Evolutionary conservation across 1,284 basidiomycete species (phyloP), one percentile per base, ranked within the genome.

Genomic region (Acaromyces ingoldii): DNA sequence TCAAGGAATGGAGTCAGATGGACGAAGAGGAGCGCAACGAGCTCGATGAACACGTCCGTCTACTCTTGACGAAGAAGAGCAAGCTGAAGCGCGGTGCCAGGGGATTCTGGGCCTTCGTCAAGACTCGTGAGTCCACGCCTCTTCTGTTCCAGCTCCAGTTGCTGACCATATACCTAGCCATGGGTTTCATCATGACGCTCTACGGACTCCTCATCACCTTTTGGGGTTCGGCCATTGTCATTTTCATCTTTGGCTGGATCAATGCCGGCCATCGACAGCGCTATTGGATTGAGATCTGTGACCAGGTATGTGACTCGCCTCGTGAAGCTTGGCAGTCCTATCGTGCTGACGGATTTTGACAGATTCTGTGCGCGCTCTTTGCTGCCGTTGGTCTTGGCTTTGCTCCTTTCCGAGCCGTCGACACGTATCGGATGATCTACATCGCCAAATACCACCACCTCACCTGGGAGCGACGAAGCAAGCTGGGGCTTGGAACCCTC

Each of bases 21-120:
- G 71, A 73, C 56, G 63, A 63, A 24, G 65, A 70, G 11, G 70
- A 73, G 41, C 62, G 71, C 26, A 58, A 63, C 31, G 63, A 71
- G 43, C 77, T 90, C 21, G 87, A 90, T 72, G 79, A 81, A 31
- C 89, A 91, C 77, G 86, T 93, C 21, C 83, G 86, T 50, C 82
- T 88, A 60, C 82, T 90, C 2, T 80, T 93, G 13, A 80, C 80
- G 22, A 83, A 84, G 57, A 82, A 82, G 29, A 82, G 84, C 26
- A 85, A 82, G 53, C 59, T 68, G 50, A 63, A 61, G 33, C 65
- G 70, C 22, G 60, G 57, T 13, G 41, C 55, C 1, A 52, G 51
- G 15, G 71, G 71, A 6, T 74, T 74, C 47, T 60, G 60, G 49
- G 46, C 58, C 25, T 74, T 68, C 50, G 62, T 71, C 21, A 53